phyloP scores from a whole-genome alignment of 2,329 filamentous ascomycete genomes.

The Mycosphaerella sp. region DNA sequence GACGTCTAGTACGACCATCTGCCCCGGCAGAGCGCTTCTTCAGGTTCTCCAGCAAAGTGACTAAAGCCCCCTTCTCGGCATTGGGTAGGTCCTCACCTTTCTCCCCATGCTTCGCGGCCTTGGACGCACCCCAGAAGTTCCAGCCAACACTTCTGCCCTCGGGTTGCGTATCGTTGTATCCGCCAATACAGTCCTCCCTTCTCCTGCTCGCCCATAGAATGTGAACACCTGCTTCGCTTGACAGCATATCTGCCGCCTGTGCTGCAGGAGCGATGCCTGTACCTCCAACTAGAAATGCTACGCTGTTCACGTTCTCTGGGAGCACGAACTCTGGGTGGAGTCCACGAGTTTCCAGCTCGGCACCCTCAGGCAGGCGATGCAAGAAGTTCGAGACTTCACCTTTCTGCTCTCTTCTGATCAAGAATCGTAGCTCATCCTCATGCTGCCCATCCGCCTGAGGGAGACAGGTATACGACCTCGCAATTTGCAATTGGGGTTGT shows the following conservation, averaged over 20 bases:
- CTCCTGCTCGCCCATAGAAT: constrained; percentile 77
- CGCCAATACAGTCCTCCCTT: constrained; percentile 59
- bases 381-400: constrained; percentile 87
- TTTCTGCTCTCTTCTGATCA: constrained; percentile 68
- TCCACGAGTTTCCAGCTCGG: constrained; percentile 68
- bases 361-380: constrained; percentile 53
- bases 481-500: constrained; percentile 89
- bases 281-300: constrained; percentile 84
- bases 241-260: constrained; percentile 60
- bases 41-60: constrained; percentile 57
- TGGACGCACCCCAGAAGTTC: constrained; percentile 16
- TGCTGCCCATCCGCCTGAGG: constrained; percentile 46
- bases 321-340: constrained; percentile 62
- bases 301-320: constrained; percentile 46
- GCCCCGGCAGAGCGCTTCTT: constrained; percentile 35
- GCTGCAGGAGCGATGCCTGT: constrained; percentile 88
- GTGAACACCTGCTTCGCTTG: constrained; percentile 50
- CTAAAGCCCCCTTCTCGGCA: constrained; percentile 46
- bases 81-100: constrained; percentile 1
- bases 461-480: constrained; percentile 82
- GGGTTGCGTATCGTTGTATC: constrained; percentile 45
- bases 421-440: constrained; percentile 54
- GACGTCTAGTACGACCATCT: constrained; percentile 28
- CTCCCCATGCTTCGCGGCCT: not conserved
- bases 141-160: constrained; percentile 13